Evolutionary conservation across 345 rosid genomes (phyloP).

Genomic region (Brassica incana): DNA sequence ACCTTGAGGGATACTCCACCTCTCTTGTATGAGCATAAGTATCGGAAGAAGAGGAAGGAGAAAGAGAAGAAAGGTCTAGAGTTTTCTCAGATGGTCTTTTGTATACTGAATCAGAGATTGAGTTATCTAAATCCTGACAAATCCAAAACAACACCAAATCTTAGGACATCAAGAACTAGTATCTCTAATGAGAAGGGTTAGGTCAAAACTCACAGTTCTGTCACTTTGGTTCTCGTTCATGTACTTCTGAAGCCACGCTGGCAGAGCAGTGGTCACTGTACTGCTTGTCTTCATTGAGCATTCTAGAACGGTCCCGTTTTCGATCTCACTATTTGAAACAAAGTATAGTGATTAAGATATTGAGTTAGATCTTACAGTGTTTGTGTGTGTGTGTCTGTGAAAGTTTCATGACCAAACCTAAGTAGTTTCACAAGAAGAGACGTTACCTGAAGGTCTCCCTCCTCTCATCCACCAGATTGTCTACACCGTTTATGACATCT

Average conservation of each 20-base stretch:
- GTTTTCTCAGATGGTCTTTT: slow-evolving; percentile 46
- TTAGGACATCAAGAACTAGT: not conserved
- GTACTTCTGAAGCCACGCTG: slow-evolving; percentile 72
- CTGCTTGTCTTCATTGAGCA: slow-evolving; percentile 31
- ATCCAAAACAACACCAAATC: not conserved
- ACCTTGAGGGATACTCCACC: slow-evolving; percentile 44
- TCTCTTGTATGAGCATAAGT: slow-evolving; percentile 45
- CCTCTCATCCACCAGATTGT: slow-evolving; percentile 41
- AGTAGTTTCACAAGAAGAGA: not conserved
- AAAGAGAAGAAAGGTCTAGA: slow-evolving; percentile 52
- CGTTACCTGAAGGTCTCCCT: slow-evolving; percentile 40
- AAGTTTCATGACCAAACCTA: slow-evolving; percentile 3
- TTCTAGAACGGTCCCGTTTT: not conserved
- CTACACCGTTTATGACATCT: slow-evolving; percentile 42
- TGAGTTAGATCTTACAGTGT: slow-evolving; percentile 33
- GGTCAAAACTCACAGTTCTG: slow-evolving; percentile 23
- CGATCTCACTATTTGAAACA: slow-evolving; percentile 5
- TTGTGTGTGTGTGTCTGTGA: not conserved
- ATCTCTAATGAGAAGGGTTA: not conserved
- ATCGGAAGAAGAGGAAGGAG: slow-evolving; percentile 55
- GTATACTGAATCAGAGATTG: slow-evolving; percentile 32
- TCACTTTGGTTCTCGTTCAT: slow-evolving; percentile 51
- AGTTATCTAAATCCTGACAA: slow-evolving; percentile 47
- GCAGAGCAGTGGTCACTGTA: slow-evolving; percentile 49
- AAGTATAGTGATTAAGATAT: not conserved